These are phyloP conservation scores for Parietichytrium sp. DNA, from an alignment of 108 stramenopile genomes.

Conservation along the genomic window DNA sequence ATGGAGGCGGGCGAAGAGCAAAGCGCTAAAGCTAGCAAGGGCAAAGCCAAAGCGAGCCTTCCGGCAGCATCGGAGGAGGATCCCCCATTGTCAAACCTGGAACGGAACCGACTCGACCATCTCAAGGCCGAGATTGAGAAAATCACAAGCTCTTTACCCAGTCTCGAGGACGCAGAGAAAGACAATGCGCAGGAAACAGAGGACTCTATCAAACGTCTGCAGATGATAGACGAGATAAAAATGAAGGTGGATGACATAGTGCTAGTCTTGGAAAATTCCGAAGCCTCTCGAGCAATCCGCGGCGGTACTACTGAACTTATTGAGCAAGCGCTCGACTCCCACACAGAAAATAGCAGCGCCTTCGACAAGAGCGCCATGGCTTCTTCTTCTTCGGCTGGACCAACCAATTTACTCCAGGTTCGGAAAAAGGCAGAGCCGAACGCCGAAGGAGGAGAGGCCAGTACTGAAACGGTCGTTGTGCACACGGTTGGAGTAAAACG, in stretches of 20 bases:
- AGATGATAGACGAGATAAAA: conserved; percentile 28
- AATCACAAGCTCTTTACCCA: neutral
- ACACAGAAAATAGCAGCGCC: neutral
- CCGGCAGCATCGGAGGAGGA: neutral
- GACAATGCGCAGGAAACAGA: neutral
- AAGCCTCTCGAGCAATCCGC: conserved; percentile 16
- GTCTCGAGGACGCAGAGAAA: neutral
- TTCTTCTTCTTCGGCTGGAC: neutral
- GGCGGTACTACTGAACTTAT: neutral
- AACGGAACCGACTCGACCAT: neutral
- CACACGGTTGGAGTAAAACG: too few relatives aligned
- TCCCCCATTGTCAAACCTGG: neutral
- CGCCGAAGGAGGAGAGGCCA: too few relatives aligned
- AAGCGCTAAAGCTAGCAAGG: neutral
- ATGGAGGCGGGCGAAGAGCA: neutral
- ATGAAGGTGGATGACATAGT: conserved; percentile 35
- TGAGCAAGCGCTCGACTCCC: neutral
- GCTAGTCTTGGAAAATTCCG: conserved; percentile 4
- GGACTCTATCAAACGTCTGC: neutral
- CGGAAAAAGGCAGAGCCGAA: conserved; percentile 24
- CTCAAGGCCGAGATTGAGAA: neutral
- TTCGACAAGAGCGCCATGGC: neutral
- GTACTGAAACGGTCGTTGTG: too few relatives aligned
- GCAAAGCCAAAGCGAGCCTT: conserved; percentile 4
- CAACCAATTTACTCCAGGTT: conserved; percentile 6